Percentiles rank a stretch among this genome's conserved stretches.
phyloP scores from a whole-genome alignment of 2,329 filamentous ascomycete genomes.

The Coccinonectria pachysandricola region DNA sequence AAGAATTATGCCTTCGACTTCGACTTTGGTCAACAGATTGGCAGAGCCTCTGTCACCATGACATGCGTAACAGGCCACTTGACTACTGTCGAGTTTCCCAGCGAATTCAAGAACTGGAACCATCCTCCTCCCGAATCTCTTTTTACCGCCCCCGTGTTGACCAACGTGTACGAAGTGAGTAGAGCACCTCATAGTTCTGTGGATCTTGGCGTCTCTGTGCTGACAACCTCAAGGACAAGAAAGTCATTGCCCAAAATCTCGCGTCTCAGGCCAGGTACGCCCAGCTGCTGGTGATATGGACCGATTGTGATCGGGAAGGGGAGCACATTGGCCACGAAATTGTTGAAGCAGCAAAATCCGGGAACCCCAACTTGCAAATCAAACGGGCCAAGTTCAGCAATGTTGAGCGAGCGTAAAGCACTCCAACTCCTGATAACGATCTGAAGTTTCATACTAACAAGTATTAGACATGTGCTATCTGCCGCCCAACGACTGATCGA shows the following conservation, averaged over 20 bases:
- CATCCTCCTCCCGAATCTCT: conserved; percentile 68
- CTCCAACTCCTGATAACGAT: too few species aligned
- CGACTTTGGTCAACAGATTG: conserved; percentile 73
- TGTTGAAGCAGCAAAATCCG: conserved; percentile 64
- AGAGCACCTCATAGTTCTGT: not conserved
- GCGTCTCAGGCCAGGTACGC: conserved; percentile 62
- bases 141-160: conserved; percentile 70
- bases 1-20: conserved; percentile 94
- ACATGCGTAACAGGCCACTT: conserved; percentile 88
- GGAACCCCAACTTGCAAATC: conserved; percentile 64
- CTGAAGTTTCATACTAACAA: not conserved
- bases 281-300: conserved; percentile 88
- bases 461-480: conserved; percentile 65
- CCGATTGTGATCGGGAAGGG: conserved; percentile 94
- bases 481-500: conserved; percentile 69
- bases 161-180: conserved; percentile 54
- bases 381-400: conserved; percentile 92
- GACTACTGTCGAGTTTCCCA: conserved; percentile 66
- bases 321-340: conserved; percentile 95
- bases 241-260: conserved; percentile 76
- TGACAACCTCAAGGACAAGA: conserved; percentile 52
- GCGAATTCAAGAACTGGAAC: conserved; percentile 67
- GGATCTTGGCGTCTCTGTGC: not conserved
- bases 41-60: conserved; percentile 78
- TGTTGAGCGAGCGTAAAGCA: conserved; percentile 79